Evolutionary conservation across 225 moss, liverwort and hornwort species (phyloP).

Genomic region (Pleurozium schreberi): DNA sequence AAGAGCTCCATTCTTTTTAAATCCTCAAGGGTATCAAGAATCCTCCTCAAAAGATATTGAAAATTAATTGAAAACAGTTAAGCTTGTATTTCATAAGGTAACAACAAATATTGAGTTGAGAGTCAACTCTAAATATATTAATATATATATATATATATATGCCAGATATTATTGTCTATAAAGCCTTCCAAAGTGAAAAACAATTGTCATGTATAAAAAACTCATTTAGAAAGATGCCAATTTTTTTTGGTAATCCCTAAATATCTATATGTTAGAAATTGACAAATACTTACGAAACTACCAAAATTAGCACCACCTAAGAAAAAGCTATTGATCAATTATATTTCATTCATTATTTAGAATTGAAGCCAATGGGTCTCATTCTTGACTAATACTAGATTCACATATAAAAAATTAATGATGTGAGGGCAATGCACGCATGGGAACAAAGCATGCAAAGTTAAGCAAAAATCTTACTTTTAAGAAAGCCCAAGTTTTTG

Average conservation of each 20-base stretch:
- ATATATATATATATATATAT: no score
- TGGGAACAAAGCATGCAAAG: not conserved
- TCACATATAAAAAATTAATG: not conserved
- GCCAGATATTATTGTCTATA: not conserved
- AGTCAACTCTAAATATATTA: no score
- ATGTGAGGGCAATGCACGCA: accelerated
- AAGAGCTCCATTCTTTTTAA: not conserved
- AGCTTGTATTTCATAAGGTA: not conserved
- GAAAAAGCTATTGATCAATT: not conserved
- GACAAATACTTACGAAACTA: accelerated
- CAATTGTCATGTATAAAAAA: not conserved
- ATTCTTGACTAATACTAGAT: not conserved
- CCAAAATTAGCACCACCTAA: not conserved
- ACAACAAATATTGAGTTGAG: not conserved
- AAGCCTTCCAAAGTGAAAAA: not conserved
- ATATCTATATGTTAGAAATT: not conserved
- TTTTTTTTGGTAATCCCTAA: no score
- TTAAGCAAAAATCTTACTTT: not conserved
- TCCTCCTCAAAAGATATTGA: not conserved
- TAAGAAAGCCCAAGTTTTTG: not conserved
- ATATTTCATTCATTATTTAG: no score
- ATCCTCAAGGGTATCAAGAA: no score
- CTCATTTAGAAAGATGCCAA: not conserved
- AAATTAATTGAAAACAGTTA: not conserved
- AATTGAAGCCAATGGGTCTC: not conserved